A percentile compares a stretch with the other conserved stretches of the same genome.
phyloP scores from a whole-genome alignment of 805 yeast genomes.

The Wickerhamomyces hampshirensis region DNA sequence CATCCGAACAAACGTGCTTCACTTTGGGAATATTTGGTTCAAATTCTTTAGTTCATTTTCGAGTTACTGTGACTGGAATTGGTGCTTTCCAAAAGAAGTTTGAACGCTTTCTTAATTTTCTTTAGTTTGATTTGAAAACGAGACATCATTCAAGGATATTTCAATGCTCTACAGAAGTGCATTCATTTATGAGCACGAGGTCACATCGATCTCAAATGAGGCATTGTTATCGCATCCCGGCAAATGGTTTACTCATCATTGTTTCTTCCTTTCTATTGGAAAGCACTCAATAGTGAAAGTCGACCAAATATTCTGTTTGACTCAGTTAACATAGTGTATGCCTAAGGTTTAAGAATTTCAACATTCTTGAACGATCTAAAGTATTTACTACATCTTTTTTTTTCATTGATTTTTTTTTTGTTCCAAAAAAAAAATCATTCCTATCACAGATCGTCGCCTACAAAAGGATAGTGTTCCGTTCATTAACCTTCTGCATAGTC shows the following conservation, averaged over 20 bases:
- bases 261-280: neutral
- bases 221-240: slow-evolving; percentile 11
- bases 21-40: too few species aligned
- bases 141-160: neutral
- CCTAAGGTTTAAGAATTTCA: neutral
- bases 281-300: neutral
- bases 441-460: slow-evolving; percentile 8
- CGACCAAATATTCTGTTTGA: neutral
- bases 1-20: too few species aligned
- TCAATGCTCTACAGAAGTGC: neutral
- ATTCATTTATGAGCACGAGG: neutral
- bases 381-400: slow-evolving; percentile 10
- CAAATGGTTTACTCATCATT: neutral
- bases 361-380: slow-evolving; percentile 1
- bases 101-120: neutral
- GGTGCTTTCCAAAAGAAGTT: neutral
- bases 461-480: slow-evolving; percentile 14
- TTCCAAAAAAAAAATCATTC: slow-evolving; percentile 20
- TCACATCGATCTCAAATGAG: neutral
- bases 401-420: slow-evolving; percentile 13
- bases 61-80: neutral
- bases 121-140: neutral
- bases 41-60: too few species aligned
- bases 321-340: neutral
- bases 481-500: neutral